These are phyloP conservation scores for Tuber microsphaerosporum DNA, from an alignment of 495 filamentous ascomycete genomes.

Conservation along the genomic window DNA sequence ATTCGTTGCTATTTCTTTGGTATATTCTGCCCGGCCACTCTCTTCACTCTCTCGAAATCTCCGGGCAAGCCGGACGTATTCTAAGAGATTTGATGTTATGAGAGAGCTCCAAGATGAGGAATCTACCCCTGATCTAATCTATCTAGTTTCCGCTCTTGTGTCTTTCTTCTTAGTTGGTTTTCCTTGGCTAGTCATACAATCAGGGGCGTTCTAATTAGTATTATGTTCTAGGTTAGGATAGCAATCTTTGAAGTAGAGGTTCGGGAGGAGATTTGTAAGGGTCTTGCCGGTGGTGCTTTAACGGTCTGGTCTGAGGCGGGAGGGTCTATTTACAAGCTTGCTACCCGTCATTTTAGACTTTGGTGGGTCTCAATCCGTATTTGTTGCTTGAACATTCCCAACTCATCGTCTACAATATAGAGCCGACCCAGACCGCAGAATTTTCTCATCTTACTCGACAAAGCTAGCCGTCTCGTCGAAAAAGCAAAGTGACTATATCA, in stretches of 20 bases:
- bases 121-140: slow-evolving; percentile 88
- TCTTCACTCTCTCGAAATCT: slow-evolving; percentile 74
- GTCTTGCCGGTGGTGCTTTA: slow-evolving; percentile 81
- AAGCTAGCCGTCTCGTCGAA: slow-evolving; percentile 86
- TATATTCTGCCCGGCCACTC: slow-evolving; percentile 68
- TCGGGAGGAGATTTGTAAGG: slow-evolving; percentile 97
- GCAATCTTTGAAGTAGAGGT: slow-evolving; percentile 84
- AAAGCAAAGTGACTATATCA: slow-evolving; percentile 89
- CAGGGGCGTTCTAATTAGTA: slow-evolving; percentile 9
- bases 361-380: slow-evolving; percentile 49
- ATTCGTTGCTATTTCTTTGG: slow-evolving; percentile 77
- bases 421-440: slow-evolving; percentile 93
- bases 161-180: slow-evolving; percentile 56
- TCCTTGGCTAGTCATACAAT: not conserved
- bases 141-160: slow-evolving; percentile 92
- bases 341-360: slow-evolving; percentile 85
- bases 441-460: slow-evolving; percentile 94
- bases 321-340: slow-evolving; percentile 96
- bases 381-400: not conserved
- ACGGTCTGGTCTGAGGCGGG: slow-evolving; percentile 99
- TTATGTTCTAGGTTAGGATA: slow-evolving; percentile 60
- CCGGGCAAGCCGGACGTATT: no score
- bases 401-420: slow-evolving; percentile 1
- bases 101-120: slow-evolving; percentile 82
- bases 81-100: slow-evolving; percentile 7